Conservation (phyloP, 495 filamentous ascomycete species). For the Aspergillus carlsbadensis region DNA sequence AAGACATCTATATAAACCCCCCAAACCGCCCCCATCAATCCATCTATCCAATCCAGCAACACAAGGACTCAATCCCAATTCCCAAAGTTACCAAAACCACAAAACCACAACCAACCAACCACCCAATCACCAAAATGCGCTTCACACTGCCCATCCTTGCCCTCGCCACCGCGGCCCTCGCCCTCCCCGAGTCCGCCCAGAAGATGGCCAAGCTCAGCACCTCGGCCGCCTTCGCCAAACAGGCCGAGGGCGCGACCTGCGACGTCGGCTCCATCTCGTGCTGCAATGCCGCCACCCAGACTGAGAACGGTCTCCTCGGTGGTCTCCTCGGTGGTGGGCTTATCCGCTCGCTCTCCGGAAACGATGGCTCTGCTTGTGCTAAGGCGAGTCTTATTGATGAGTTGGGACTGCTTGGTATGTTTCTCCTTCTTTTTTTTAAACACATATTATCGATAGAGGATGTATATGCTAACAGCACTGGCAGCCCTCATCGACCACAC, state of each 20-base stretch:
- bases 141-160: neutral
- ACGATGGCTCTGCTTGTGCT: neutral
- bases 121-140: neutral
- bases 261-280: neutral
- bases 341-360: neutral
- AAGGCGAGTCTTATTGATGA: conserved; percentile 4
- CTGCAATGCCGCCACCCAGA: neutral
- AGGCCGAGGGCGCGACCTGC: neutral
- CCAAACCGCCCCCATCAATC: no score
- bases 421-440: neutral
- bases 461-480: no score
- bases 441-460: neutral
- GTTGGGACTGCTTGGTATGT: neutral
- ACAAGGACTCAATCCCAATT: no score
- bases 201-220: neutral
- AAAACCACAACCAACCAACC: no score
- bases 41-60: no score
- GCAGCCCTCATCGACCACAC: neutral
- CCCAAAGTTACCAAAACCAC: no score
- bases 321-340: neutral
- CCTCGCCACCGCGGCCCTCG: neutral
- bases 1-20: no score
- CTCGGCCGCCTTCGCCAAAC: neutral
- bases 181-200: neutral
- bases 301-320: neutral